These are phyloP conservation scores for Aspergillus piperis DNA, from an alignment of 2,329 filamentous ascomycete species.

Conservation along the genomic window DNA sequence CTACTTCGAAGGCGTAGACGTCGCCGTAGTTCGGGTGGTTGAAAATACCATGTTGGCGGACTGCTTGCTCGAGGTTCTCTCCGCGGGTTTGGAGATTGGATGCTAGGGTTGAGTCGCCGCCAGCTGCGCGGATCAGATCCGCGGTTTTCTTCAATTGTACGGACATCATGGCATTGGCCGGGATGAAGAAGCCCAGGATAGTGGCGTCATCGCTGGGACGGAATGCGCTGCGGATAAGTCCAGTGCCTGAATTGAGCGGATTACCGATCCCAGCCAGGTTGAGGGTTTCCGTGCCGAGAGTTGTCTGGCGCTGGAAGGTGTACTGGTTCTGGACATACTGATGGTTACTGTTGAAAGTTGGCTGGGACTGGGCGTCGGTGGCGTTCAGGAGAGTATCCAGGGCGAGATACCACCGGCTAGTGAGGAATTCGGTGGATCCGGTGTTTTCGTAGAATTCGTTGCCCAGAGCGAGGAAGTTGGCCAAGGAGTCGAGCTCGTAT, in stretches of 20 bases:
- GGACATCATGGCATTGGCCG: slow-evolving; percentile 93
- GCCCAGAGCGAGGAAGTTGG: slow-evolving; percentile 80
- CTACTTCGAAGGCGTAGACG: slow-evolving; percentile 66
- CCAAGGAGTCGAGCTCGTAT: slow-evolving; percentile 95
- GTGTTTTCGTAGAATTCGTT: slow-evolving; percentile 87
- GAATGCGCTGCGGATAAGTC: slow-evolving; percentile 87
- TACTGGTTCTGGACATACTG: slow-evolving; percentile 73
- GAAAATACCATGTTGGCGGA: slow-evolving; percentile 80
- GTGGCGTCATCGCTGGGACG: slow-evolving; percentile 93
- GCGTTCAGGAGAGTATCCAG: slow-evolving; percentile 73
- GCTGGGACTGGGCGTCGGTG: slow-evolving; percentile 73
- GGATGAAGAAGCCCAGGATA: slow-evolving; percentile 91
- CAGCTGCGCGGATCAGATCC: slow-evolving; percentile 62
- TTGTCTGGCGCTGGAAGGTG: slow-evolving; percentile 80
- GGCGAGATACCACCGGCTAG: slow-evolving; percentile 74
- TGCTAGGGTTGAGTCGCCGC: slow-evolving; percentile 55
- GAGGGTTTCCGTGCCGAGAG: slow-evolving; percentile 85
- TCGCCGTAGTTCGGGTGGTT: slow-evolving; percentile 53
- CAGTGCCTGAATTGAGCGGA: slow-evolving; percentile 79
- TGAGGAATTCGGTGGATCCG: slow-evolving; percentile 75
- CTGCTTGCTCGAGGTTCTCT: slow-evolving; percentile 68
- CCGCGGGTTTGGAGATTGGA: slow-evolving; percentile 58
- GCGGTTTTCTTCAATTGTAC: slow-evolving; percentile 79
- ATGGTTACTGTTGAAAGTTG: slow-evolving; percentile 76
- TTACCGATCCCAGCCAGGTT: slow-evolving; percentile 84